A percentile compares a stretch with the other conserved stretches of the same genome.
Conservation (phyloP, 805 yeast genomes). For the Zygoascus ofunaensis region DNA sequence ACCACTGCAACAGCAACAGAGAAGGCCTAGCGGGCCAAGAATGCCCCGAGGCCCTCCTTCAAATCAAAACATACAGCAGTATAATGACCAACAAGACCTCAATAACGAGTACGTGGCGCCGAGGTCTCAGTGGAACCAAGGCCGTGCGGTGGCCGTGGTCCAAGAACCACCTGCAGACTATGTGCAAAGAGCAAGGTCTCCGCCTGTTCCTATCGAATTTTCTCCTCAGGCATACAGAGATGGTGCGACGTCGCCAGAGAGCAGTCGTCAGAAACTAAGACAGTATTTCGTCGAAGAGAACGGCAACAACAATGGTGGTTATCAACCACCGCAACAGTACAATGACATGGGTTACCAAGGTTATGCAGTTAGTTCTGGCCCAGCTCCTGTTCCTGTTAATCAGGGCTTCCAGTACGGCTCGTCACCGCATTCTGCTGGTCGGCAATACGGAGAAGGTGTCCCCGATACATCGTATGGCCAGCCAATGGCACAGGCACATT, state of each 20-base stretch:
- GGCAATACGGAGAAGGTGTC: neutral
- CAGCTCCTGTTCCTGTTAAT: no score
- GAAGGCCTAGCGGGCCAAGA: conserved; percentile 9
- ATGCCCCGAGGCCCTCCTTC: neutral
- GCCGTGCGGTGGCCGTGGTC: neutral
- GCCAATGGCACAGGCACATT: conserved; percentile 5
- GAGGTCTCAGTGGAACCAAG: conserved; percentile 4
- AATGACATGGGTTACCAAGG: neutral
- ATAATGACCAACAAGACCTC: neutral
- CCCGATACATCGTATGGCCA: conserved; percentile 1
- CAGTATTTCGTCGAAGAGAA: conserved; percentile 9
- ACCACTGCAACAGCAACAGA: neutral
- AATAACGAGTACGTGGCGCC: conserved; percentile 5
- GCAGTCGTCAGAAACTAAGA: conserved; percentile 7
- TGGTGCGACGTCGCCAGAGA: neutral
- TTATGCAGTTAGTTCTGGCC: neutral
- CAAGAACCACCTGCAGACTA: neutral
- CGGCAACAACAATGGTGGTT: neutral
- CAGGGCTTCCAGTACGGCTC: conserved; percentile 6
- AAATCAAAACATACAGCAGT: neutral
- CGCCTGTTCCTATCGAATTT: neutral
- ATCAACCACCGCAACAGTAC: neutral
- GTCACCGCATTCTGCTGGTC: conserved; percentile 5
- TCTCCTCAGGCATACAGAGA: conserved; percentile 2
- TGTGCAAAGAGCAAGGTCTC: neutral